Evolutionary conservation across 164 flowering plant genomes (phyloP), one percentile per base, ranked within the genome.

Genomic region (Annona squamosa): DNA sequence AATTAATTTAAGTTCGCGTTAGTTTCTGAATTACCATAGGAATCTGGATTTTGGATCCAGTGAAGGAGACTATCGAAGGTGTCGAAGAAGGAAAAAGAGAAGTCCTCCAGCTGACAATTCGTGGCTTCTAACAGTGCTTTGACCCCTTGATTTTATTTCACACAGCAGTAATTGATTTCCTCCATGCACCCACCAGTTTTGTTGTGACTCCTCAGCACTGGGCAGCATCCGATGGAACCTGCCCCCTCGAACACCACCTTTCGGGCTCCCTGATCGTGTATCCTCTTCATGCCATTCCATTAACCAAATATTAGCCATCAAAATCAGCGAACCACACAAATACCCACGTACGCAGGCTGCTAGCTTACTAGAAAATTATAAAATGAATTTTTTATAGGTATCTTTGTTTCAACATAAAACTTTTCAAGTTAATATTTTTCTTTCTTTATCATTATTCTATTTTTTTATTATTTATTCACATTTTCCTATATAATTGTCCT

Each of bases 191-290:
- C 87, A 17, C 70, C 81, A 1, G 84, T 83, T 26, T 68, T 68
- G 75, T 76, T 86, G 70, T 81, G 80, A 2, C 19, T 69, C 77
- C 97, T 87, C 70, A 79, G 82, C 4, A 79, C 48, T 1, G 97
- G 98, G 75, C 87, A 80, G 74, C 98, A 93, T 2, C 98, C 97
- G 0, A 89, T 75, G 3, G 85, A 79, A 7, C 84, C 81, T 2
- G 80, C 45, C 2, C 94, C 97, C 0, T 77, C 69, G 0, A 86
- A 45, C 3, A 78, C 75, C 59, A 88, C 83, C 63, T 93, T 91
- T 26, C 95, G 87, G 2, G 79, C 97, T 4, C 94, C 92, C 26
- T 79, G 73, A 44, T 72, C 68, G 68, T 89, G 74, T 19, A 91
- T 52, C 42, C 77, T 52, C 98, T 26, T 26, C 37, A 26, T 93